Evolutionary conservation across 805 yeast species (phyloP), one percentile per base, ranked within the genome.

Genomic region (Lipomyces kockii): DNA sequence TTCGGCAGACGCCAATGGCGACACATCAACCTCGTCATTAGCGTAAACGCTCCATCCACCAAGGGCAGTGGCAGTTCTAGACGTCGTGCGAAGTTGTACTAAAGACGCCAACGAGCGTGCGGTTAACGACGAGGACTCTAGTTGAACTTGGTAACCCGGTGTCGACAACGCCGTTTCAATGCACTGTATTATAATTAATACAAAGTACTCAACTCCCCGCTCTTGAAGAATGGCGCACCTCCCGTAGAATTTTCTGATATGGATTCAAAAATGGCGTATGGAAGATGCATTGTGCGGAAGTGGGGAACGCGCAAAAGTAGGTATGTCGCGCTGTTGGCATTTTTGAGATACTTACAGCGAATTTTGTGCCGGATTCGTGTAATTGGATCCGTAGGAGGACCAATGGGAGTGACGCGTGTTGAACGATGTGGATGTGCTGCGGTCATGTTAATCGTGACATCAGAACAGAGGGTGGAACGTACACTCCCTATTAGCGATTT

Each of bases 11-110:
- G 62, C 63, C 12, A 72, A 55, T 6, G 73, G 73, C 9, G 72
- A 65, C 34, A 43, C 61, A 27, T 72, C 74, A 4, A 67, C 71
- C 34, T 35, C 56, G 61, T 66, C 66, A 6, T 69, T 65, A 8
- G 74, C 74, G 59, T 71, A 72, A 8, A 61, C 57, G 20, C 55
- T 60, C 74, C 74, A 72, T 9, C 74, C 74, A 20, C 72, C 73
- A 3, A 46, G 58, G 9, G 73, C 70, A 8, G 66, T 64, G 52
- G 72, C 37, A 20, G 25, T 34, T 25, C 72, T 60, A 6, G 63
- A 43, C 12, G 63, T 53, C 2, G 61, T 58, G 17, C 71, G 64
- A 37, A 69, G 49, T 17, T 58, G 54, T 9, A 63, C 55, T 17
- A 69, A n/a, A 8, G 72, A 22, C 17, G 62, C 60, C 34, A 69